These are phyloP conservation scores for Sclerotinia trifoliorum DNA, from an alignment of 2,329 filamentous ascomycete species.

Conservation along the genomic window DNA sequence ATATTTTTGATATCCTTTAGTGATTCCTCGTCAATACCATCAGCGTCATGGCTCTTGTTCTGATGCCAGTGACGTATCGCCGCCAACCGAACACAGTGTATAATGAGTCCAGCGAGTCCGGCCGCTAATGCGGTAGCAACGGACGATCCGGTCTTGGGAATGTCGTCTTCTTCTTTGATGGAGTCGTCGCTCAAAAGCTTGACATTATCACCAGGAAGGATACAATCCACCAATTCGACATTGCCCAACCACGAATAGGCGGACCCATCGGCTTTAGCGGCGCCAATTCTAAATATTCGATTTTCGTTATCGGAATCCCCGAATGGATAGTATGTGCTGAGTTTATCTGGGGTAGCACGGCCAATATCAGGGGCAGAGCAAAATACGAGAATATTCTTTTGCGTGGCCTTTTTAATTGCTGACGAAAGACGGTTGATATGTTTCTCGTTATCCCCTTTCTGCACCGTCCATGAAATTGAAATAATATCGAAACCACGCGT, in stretches of 20 bases:
- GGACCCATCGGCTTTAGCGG: neutral
- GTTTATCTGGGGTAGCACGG: neutral
- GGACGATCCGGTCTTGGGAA: neutral
- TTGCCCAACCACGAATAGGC: neutral
- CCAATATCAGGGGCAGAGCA: constrained; percentile 4
- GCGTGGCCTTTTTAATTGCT: neutral
- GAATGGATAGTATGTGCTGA: neutral
- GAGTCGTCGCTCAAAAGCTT: neutral
- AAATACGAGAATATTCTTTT: neutral
- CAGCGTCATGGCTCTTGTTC: too few relatives aligned
- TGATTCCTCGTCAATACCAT: too few relatives aligned
- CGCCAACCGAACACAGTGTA: too few relatives aligned
- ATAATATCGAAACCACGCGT: neutral
- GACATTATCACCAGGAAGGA: neutral
- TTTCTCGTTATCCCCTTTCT: neutral
- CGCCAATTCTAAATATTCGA: neutral
- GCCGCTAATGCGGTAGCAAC: neutral
- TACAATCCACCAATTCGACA: neutral
- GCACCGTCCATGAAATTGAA: constrained; percentile 3
- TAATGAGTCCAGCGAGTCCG: too few relatives aligned
- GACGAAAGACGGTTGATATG: neutral
- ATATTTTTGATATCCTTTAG: too few relatives aligned
- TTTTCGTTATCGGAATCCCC: neutral
- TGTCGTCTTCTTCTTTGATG: neutral
- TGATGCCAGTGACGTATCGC: too few relatives aligned